Evolutionary conservation across 257 asterid species (phyloP), one percentile per base, ranked within the genome.

Genomic region (Euphrasia confusa): DNA sequence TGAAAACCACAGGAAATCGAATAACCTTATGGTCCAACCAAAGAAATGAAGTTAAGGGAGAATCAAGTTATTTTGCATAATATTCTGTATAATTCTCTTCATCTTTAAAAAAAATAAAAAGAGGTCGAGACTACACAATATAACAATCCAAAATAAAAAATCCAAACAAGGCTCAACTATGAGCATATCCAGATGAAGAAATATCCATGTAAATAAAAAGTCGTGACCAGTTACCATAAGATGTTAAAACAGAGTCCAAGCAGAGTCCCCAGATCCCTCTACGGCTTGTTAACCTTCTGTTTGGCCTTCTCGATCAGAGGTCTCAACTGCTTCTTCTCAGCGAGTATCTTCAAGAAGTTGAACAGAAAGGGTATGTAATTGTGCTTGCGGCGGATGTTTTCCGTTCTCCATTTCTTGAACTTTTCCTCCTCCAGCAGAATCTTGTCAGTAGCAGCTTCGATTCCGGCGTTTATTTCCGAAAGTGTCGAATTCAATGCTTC

Each of bases 311-410:
- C 96, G 40, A 93, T 87, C 64, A 93, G 94, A 71, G 99, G 97
- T 77, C 99, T 87, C 84, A 93, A 74, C 84, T 89, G 97, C 87
- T 93, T 87, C 92, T 93, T 93, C 69, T 93, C 99, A n/a, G 99
- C 99, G 63, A 93, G 97, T 61, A 89, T 76, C 95, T 93, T 93
- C 81, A 93, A 69, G 64, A 93, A 93, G 90, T 93, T 93, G 82
- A 89, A 89, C 78, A 93, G 71, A 73, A 93, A 93, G 1, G 97
- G 97, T 18, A 93, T 93, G 58, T 87, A 89, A 56, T 93, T 89
- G 73, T 93, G 99, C 80, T 89, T 93, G 27, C 99, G 70, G 9
- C 97, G 82, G 45, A 85, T 78, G 37, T 89, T 93, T 50, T 93
- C 99, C 0, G 90, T 89, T 74, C 84, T 82, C 99, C 99, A 93